These are phyloP conservation scores for Aspergillus conjunctus DNA, from an alignment of 495 filamentous ascomycete genomes.

Conservation along the genomic window DNA sequence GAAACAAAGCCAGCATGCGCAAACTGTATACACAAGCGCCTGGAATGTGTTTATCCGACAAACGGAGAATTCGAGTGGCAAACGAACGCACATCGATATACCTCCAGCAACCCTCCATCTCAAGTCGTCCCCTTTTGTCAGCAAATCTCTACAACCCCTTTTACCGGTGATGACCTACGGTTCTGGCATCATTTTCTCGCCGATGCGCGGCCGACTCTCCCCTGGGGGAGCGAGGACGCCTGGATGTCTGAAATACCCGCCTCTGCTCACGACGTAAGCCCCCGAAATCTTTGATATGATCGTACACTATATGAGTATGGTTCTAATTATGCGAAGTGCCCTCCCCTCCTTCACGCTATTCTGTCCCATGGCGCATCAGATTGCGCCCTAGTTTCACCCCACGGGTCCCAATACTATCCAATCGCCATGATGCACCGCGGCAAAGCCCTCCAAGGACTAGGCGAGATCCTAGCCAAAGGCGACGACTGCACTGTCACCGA, in stretches of 20 bases:
- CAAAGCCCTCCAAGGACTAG: conserved; percentile 58
- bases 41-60: conserved; percentile 61
- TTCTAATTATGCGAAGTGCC: conserved; percentile 21
- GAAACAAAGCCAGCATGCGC: conserved; percentile 59
- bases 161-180: conserved; percentile 59
- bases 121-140: conserved; percentile 9
- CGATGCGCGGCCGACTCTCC: conserved; percentile 60
- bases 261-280: conserved; percentile 54
- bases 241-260: conserved; percentile 63
- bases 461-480: conserved; percentile 43
- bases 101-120: conserved; percentile 5
- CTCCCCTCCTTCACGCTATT: conserved; percentile 57
- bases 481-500: conserved; percentile 34
- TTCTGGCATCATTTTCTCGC: conserved; percentile 65
- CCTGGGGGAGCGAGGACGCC: conserved; percentile 56
- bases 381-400: conserved; percentile 38
- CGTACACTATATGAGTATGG: neutral
- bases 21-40: conserved; percentile 58
- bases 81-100: neutral
- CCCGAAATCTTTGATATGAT: neutral
- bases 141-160: conserved; percentile 30
- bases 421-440: conserved; percentile 56
- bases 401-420: conserved; percentile 25
- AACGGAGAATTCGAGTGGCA: conserved; percentile 25
- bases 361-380: conserved; percentile 60